A percentile compares a stretch with the other conserved stretches of the same genome.
Evolutionary conservation across 306 rosid genomes (phyloP).

Genomic region (cucumber (Cucumis sativus)): Cucumber_9930_V3 NC_026655.2:4584001-4584500

Average conservation of each 20-base stretch:
- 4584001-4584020: constrained; percentile 65
- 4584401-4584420: constrained; percentile 62
- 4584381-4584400: constrained; percentile 93
- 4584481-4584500: constrained; percentile 80
- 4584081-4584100: constrained; percentile 58
- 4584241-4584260: constrained; percentile 97
- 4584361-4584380: constrained; percentile 96
- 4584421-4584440: constrained; percentile 46
- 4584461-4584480: constrained; percentile 79
- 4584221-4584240: constrained; percentile 89
- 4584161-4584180: constrained; percentile 87
- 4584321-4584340: constrained; percentile 90
- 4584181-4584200: constrained; percentile 68
- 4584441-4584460: constrained; percentile 94
- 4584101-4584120: constrained; percentile 42
- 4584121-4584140: constrained; percentile 50
- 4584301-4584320: constrained; percentile 92
- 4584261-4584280: constrained; percentile 90
- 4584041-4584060: constrained; percentile 89
- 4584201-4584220: constrained; percentile 92
- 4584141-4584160: constrained; percentile 47
- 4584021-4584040: constrained; percentile 80
- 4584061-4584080: constrained; percentile 55
- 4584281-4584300: constrained; percentile 75
- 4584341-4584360: constrained; percentile 88